A percentile compares a stretch with the other conserved stretches of the same genome.
phyloP scores from a whole-genome alignment of 345 rosid genomes.

The Adansonia digitata region DNA sequence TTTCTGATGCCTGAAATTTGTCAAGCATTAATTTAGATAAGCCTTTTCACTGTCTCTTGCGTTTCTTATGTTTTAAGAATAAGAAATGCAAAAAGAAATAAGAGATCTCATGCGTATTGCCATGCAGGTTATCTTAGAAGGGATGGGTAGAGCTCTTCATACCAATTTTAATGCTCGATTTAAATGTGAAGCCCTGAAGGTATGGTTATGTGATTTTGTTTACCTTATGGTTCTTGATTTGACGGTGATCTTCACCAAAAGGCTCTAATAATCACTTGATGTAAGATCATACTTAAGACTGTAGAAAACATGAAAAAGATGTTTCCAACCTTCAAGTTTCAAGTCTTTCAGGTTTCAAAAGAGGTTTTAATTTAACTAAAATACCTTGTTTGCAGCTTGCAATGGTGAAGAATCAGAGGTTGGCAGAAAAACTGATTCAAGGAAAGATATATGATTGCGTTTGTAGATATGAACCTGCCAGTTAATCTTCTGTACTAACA shows the following conservation, averaged over 20 bases:
- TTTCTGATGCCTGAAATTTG: slow-evolving; percentile 11
- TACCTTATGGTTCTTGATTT: background rate
- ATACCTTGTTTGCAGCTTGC: slow-evolving; percentile 61
- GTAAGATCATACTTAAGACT: background rate
- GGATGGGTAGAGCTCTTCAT: slow-evolving; percentile 98
- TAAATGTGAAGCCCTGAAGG: slow-evolving; percentile 89
- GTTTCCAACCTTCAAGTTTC: background rate
- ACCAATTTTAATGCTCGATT: slow-evolving; percentile 81
- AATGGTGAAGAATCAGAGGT: slow-evolving; percentile 97
- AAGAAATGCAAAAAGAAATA: background rate
- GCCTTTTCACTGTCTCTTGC: background rate
- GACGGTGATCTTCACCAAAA: background rate
- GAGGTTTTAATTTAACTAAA: background rate
- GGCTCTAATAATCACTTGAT: background rate
- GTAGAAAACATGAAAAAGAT: background rate
- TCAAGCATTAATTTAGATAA: background rate
- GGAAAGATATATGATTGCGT: slow-evolving; percentile 92
- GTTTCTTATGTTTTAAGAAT: background rate
- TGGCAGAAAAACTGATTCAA: slow-evolving; percentile 77
- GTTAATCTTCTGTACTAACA: background rate
- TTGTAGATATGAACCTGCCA: slow-evolving; percentile 77
- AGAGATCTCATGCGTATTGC: background rate
- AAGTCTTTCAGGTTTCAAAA: background rate
- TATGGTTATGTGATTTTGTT: slow-evolving; percentile 15
- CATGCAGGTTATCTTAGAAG: slow-evolving; percentile 83